These are phyloP conservation scores for Cladosporium oxysporum DNA, from an alignment of 2,329 filamentous ascomycete species.

Conservation along the genomic window DNA sequence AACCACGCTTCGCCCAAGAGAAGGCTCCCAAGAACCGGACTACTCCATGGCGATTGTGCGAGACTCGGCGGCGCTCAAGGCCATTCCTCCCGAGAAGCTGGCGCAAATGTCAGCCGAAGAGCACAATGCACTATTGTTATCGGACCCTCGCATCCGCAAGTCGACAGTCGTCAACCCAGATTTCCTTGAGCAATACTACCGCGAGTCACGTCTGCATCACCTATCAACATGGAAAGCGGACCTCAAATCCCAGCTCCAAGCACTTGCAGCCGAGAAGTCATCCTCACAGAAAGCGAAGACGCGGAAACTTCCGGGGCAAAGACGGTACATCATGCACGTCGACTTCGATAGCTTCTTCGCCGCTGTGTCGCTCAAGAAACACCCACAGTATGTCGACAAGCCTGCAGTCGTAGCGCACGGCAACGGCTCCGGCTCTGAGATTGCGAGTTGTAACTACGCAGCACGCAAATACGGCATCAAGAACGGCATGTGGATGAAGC, in stretches of 20 bases:
- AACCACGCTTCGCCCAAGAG: conserved; percentile 25
- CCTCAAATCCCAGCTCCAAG: conserved; percentile 84
- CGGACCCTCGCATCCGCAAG: conserved; percentile 82
- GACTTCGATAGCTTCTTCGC: conserved; percentile 99
- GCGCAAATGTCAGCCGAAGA: conserved; percentile 77
- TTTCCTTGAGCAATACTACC: conserved; percentile 92
- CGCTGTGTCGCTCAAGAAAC: conserved; percentile 79
- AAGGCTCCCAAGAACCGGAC: conserved; percentile 38
- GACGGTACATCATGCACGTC: conserved; percentile 88
- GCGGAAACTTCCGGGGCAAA: conserved; percentile 61
- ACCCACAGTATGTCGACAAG: conserved; percentile 73
- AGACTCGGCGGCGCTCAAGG: conserved; percentile 32
- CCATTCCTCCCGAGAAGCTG: conserved; percentile 37
- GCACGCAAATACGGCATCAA: conserved; percentile 84
- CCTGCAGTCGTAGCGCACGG: conserved; percentile 90
- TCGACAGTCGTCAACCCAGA: conserved; percentile 90
- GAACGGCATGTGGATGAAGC: conserved; percentile 99
- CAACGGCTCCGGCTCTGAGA: conserved; percentile 81
- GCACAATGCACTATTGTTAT: conserved; percentile 81
- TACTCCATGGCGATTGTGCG: conserved; percentile 36
- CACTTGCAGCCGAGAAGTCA: conserved; percentile 69
- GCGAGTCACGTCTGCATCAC: conserved; percentile 91
- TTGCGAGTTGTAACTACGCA: conserved; percentile 95
- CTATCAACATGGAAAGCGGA: conserved; percentile 96
- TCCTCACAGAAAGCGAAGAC: conserved; percentile 52